Evolutionary conservation across 1,284 basidiomycete species (phyloP).

Genomic region (Butyriboletus regius): DNA sequence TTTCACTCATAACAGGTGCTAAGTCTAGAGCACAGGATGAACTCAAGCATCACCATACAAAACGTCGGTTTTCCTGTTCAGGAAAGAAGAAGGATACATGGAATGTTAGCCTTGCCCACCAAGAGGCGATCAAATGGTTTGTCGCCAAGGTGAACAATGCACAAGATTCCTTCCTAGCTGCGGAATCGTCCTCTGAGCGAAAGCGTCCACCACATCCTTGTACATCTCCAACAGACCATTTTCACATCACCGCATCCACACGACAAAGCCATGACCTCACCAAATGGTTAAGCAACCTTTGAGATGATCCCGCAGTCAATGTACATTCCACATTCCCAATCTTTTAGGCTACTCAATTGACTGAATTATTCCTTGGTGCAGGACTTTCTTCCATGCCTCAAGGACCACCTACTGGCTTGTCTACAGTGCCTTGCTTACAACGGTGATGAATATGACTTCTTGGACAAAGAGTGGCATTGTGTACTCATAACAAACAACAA

Average conservation of each 20-base stretch:
- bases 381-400: background rate
- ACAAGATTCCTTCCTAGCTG: background rate
- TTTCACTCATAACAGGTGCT: background rate
- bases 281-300: background rate
- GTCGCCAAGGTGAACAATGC: background rate
- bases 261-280: background rate
- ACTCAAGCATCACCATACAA: background rate
- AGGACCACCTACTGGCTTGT: background rate
- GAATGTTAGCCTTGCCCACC: background rate
- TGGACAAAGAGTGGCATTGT: background rate
- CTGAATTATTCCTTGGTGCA: background rate
- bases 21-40: background rate
- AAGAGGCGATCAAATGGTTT: background rate
- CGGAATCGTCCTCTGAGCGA: background rate
- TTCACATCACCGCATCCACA: background rate
- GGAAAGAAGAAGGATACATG: background rate
- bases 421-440: background rate
- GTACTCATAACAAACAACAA: background rate
- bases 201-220: background rate
- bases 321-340: no score
- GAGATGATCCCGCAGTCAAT: background rate
- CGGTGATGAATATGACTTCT: background rate
- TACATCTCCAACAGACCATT: background rate
- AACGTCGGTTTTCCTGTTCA: accelerated
- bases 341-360: no score